A percentile compares a stretch with the other conserved stretches of the same genome.
phyloP scores from a whole-genome alignment of 108 stramenopile genomes.

The Nitzschia inconspicua region DNA sequence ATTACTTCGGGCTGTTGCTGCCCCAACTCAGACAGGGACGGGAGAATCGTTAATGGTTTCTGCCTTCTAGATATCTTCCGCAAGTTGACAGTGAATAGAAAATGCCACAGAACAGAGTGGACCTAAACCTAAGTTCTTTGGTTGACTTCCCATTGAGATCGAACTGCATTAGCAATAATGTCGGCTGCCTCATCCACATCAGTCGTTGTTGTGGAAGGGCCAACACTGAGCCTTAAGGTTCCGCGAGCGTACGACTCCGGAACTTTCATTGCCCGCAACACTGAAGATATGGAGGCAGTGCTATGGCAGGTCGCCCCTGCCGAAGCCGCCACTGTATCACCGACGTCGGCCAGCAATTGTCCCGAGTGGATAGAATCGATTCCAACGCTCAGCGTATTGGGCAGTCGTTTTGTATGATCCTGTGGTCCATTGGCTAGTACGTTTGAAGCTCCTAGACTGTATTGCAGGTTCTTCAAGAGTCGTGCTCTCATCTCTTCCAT shows the following conservation, averaged over 20 bases:
- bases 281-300: constrained; percentile 52
- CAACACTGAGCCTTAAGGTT: constrained; percentile 91
- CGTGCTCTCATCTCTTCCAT: constrained; percentile 67
- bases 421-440: constrained; percentile 79
- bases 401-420: constrained; percentile 59
- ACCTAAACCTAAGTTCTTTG: not conserved
- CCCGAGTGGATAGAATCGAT: constrained; percentile 59
- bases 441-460: constrained; percentile 34
- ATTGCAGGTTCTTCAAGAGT: constrained; percentile 47
- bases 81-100: not conserved
- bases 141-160: constrained; percentile 26
- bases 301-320: constrained; percentile 93
- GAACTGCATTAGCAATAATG: constrained; percentile 60
- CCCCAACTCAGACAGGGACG: constrained; percentile 9
- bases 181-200: constrained; percentile 84
- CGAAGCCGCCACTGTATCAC: constrained; percentile 76
- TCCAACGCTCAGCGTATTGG: constrained; percentile 93
- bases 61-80: constrained; percentile 8
- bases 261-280: constrained; percentile 89
- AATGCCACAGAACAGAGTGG: not conserved
- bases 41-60: constrained; percentile 26
- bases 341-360: constrained; percentile 51
- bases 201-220: constrained; percentile 68
- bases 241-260: constrained; percentile 74
- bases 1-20: constrained; percentile 19